Evolutionary conservation across 2,329 filamentous ascomycete genomes (phyloP).

Genomic region (Echinosphaeria canescens): DNA sequence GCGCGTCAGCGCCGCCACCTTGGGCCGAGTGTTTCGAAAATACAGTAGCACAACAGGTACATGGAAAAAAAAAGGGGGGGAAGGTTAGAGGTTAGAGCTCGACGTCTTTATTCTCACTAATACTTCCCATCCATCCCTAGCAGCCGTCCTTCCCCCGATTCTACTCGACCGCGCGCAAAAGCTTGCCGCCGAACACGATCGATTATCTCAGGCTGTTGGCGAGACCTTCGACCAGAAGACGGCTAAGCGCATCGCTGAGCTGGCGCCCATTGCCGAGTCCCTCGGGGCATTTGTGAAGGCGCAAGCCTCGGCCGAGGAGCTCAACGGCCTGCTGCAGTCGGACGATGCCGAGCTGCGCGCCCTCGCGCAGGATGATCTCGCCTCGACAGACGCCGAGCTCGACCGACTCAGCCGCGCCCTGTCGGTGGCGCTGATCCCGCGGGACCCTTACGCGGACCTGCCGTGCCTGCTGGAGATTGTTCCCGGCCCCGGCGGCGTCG

Average conservation of each 20-base stretch:
- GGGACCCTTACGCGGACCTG: conserved; percentile 74
- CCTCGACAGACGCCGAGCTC: conserved; percentile 39
- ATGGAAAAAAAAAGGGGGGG: too few species aligned
- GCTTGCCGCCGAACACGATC: conserved; percentile 32
- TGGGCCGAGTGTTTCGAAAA: too few species aligned
- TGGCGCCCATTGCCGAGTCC: conserved; percentile 32
- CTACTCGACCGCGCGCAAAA: conserved; percentile 37
- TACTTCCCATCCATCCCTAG: too few species aligned
- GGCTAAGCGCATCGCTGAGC: conserved; percentile 38
- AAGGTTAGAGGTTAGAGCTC: too few species aligned
- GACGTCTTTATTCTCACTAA: conserved; percentile 1
- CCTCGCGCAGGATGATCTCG: conserved; percentile 65
- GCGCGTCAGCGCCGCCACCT: too few species aligned
- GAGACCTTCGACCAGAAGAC: conserved; percentile 31
- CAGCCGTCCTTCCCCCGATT: conserved; percentile 21
- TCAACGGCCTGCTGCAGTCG: conserved; percentile 24
- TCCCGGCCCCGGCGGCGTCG: conserved; percentile 77
- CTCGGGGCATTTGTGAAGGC: conserved; percentile 35
- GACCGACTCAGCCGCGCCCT: conserved; percentile 42
- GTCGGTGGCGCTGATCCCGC: conserved; percentile 60
- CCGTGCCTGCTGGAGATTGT: conserved; percentile 84
- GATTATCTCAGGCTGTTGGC: conserved; percentile 26
- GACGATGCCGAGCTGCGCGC: conserved; percentile 49
- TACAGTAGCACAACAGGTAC: too few species aligned
- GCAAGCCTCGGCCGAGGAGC: conserved; percentile 28